A percentile compares a stretch with the other conserved stretches of the same genome.
phyloP scores from a whole-genome alignment of 331 rosid species.

The Dryas integrifolia region DNA sequence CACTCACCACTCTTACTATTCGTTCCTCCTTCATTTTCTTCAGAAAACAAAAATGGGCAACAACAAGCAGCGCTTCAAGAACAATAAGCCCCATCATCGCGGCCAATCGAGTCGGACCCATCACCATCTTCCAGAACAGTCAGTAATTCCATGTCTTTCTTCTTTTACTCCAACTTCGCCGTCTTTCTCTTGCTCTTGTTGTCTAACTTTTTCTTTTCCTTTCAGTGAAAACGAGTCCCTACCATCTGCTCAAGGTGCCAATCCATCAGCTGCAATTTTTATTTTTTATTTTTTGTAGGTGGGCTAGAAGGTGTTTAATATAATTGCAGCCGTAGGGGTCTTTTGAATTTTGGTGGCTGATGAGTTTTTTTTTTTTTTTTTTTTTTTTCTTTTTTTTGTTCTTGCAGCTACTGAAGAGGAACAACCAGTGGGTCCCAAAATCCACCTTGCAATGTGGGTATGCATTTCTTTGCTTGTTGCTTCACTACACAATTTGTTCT shows the following conservation, averaged over 20 bases:
- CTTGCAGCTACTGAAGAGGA: slow-evolving; percentile 48
- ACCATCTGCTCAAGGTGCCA: slow-evolving; percentile 55
- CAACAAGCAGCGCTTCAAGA: slow-evolving; percentile 56
- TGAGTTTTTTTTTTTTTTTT: slow-evolving; percentile 8
- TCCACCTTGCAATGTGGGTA: slow-evolving; percentile 97
- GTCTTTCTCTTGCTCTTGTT: background rate
- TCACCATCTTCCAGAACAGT: slow-evolving; percentile 37
- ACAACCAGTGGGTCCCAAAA: slow-evolving; percentile 41
- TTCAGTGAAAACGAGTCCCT: slow-evolving; percentile 56
- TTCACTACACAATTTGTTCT: background rate
- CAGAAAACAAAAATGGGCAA: slow-evolving; percentile 48
- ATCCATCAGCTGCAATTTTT: background rate
- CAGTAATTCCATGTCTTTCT: background rate
- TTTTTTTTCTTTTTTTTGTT: slow-evolving; percentile 6
- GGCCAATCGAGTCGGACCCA: slow-evolving; percentile 54
- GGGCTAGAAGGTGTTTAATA: slow-evolving; percentile 11
- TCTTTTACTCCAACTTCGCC: background rate
- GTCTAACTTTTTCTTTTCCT: background rate
- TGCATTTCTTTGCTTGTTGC: slow-evolving; percentile 25
- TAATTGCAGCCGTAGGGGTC: slow-evolving; percentile 6
- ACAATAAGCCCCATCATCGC: slow-evolving; percentile 42
- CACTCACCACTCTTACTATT: too few relatives aligned
- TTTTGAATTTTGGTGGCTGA: slow-evolving; percentile 5
- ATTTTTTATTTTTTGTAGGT: background rate
- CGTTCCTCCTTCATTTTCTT: background rate